phyloP scores from a whole-genome alignment of 176 grass and related monocot species.

The Aechmea fasciata region DNA sequence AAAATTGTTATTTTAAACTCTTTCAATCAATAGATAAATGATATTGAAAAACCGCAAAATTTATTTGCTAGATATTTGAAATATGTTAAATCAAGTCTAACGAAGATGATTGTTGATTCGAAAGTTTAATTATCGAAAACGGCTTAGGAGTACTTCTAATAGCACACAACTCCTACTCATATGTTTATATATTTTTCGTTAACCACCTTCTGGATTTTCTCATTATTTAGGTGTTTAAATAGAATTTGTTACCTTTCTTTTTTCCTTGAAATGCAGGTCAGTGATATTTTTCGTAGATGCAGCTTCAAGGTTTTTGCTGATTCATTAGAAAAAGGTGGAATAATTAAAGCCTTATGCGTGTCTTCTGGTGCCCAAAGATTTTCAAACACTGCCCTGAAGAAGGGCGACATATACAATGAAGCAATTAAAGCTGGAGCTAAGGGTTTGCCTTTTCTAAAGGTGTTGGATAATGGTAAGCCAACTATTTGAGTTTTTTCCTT shows the following conservation, averaged over 20 bases:
- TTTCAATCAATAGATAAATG: no score
- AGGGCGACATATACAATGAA: slow-evolving; percentile 72
- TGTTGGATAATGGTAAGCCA: slow-evolving; percentile 72
- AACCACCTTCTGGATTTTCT: neutral
- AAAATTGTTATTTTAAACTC: no score
- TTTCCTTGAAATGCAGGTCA: slow-evolving; percentile 51
- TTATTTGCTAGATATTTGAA: no score
- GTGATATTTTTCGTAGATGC: slow-evolving; percentile 49
- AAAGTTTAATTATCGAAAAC: no score
- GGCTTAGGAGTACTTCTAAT: no score
- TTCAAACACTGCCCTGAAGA: slow-evolving; percentile 96
- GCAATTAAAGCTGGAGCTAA: slow-evolving; percentile 94
- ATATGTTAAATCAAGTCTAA: no score
- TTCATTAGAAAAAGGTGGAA: slow-evolving; percentile 59
- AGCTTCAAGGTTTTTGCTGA: slow-evolving; percentile 94
- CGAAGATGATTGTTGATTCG: no score
- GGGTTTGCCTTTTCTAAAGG: slow-evolving; percentile 91
- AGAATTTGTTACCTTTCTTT: neutral
- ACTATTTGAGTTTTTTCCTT: neutral
- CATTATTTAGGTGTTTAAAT: neutral
- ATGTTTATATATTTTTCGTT: no score
- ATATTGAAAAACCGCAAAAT: no score
- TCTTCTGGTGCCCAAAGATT: slow-evolving; percentile 59
- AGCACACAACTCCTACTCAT: no score
- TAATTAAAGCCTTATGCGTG: slow-evolving; percentile 71